Evolutionary conservation across 2,329 filamentous ascomycete genomes (phyloP), one percentile per base, ranked within the genome.

Genomic region (Paracamarosporium sp.): DNA sequence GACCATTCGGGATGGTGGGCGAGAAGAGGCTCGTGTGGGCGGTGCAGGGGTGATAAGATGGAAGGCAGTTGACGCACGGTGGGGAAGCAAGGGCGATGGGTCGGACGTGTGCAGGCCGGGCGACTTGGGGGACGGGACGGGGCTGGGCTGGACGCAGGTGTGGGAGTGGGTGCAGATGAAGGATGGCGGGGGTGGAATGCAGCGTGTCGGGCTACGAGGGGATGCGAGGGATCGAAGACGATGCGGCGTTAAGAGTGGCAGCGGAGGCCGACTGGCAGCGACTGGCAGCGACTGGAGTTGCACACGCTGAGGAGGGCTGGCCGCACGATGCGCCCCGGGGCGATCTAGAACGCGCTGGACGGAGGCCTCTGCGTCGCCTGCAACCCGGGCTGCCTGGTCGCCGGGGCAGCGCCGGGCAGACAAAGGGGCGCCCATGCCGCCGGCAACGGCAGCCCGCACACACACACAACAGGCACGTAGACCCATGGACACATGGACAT

Each of bases 291-390:
- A n/a, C n/a, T 36, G 28, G 47, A 40, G 35, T 27, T 50, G 35
- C 46, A 27, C 59, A 66, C 56, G 66, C 64, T 66, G 62, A 61
- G 65, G 61, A 67, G 65, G 60, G 62, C 62, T 64, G 62, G 64
- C 57, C 55, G 56, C 63, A 63, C 55, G 60, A 63, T 61, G 59
- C 60, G 62, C 59, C 59, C 66, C 60, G 61, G 61, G 64, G 52
- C 61, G 63, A 72, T 74, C 71, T 73, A 73, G 70, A 73, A 73
- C 71, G 58, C 59, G 53, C 63, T 66, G 64, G 62, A 60, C 13
- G 17, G 65, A 65, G 66, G 61, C 59, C 66, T 65, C 57, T 66
- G 68, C 68, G 63, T 58, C 60, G 58, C 59, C 60, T 53, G 55
- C 46, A 48, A 55, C 31, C 50, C 50, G 44, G 50, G 53, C 20